Base-by-base conservation (phyloP, 345 rosid species). In the Linum tenue region DNA sequence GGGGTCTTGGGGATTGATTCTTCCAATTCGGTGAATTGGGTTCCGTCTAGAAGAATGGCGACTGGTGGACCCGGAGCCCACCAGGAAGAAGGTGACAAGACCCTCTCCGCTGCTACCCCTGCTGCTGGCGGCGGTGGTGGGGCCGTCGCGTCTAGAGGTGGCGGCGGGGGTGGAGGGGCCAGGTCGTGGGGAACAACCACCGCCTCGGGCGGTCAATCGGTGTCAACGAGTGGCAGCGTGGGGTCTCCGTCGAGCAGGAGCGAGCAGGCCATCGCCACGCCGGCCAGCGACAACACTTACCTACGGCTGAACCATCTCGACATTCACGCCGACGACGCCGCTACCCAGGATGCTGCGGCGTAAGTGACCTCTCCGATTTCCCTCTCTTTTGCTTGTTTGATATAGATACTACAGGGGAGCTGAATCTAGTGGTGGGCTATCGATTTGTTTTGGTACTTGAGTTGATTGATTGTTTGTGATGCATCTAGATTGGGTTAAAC, bases 181-280 rank as follows among this genome's bases (percentile, higher is more conserved):
- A 80, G 96, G 85, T 90, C 97, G 41, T 86, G 97, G 94, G 96
- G 96, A 4, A 85, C 88, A 55, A 74, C 74, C 4, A 40, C 83
- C 37, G 68, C 80, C 67, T 90, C 97, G 15, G 53, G 53, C n/a
- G 97, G 89, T 60, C 92, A 90, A 72, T 88, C 96, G 43, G 84
- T 88, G 36, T 88, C 97, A 36, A 88, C 95, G 10, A 91, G 96
- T 7, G 95, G 96, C 48, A 90, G 99, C 73, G 86, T 84, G n/a
- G 99, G 99, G 12, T 94, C 99, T 0, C 99, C 95, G 1, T 94
- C 96, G 0, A 88, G 94, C 82, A 79, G 90, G 69, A 85, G 89
- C 73, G 83, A 67, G 75, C 88, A 69, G 61, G 77, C 81, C 65
- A 73, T 79, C 62, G 92, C 92, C 42, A 89, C 98, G 0, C 92